A percentile compares a stretch with the other conserved stretches of the same genome.
Evolutionary conservation across 305 asterid species (phyloP).

Genomic region (Solanum aculeatissimum): DNA sequence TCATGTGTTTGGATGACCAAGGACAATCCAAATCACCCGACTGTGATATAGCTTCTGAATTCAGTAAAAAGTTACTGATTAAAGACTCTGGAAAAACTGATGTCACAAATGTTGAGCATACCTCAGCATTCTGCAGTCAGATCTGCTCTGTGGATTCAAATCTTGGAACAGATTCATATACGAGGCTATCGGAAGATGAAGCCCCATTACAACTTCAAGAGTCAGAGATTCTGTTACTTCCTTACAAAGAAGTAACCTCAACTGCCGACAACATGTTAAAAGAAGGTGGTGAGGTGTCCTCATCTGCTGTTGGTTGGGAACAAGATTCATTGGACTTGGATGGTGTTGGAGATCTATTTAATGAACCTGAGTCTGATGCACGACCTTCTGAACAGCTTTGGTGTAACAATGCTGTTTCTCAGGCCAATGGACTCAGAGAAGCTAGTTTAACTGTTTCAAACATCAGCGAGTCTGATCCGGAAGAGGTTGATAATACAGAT

Average conservation of each 20-base stretch:
- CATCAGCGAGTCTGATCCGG: conserved; percentile 68
- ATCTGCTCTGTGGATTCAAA: conserved; percentile 16
- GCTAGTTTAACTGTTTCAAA: conserved; percentile 9
- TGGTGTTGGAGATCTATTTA: conserved; percentile 63
- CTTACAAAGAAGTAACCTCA: conserved; percentile 36
- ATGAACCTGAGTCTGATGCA: conserved; percentile 54
- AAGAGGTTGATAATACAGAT: conserved; percentile 76
- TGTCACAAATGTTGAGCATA: conserved; percentile 13
- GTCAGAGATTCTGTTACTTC: conserved; percentile 36
- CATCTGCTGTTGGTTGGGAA: conserved; percentile 24
- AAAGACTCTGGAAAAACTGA: conserved; percentile 8
- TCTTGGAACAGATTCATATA: conserved; percentile 12
- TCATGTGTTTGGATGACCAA: conserved; percentile 13
- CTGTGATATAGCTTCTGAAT: conserved; percentile 13
- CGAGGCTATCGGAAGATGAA: conserved; percentile 21
- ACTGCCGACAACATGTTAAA: conserved; percentile 9
- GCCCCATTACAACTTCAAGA: conserved; percentile 29
- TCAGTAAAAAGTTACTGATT: conserved; percentile 10
- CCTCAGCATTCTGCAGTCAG: conserved; percentile 14
- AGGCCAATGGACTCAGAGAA: conserved; percentile 1
- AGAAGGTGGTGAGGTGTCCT: conserved; percentile 19
- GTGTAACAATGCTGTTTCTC: conserved; percentile 7
- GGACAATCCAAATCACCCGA: conserved; percentile 13
- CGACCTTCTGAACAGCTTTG: conserved; percentile 13
- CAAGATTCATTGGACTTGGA: conserved; percentile 42